A percentile compares a stretch with the other conserved stretches of the same genome.
These are phyloP conservation scores for Amphichorda felina DNA, from an alignment of 2,329 filamentous ascomycete genomes.

Conservation along the genomic window DNA sequence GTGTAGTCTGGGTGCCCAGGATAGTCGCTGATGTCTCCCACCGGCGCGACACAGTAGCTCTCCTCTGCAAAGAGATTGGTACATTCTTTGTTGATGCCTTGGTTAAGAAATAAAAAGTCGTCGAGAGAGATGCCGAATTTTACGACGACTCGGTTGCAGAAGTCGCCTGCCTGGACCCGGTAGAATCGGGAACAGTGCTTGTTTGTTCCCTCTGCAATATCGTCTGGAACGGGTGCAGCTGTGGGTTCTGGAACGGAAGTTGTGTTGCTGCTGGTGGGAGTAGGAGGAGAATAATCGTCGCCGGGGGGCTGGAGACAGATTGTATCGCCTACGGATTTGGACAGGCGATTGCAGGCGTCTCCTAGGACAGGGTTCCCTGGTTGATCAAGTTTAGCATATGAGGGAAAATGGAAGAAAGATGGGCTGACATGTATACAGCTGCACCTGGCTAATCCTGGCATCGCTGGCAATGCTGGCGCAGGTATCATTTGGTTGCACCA, in stretches of 20 bases:
- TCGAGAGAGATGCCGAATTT: slow-evolving; percentile 15
- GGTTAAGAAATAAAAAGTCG: slow-evolving; percentile 21
- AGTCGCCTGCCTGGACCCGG: slow-evolving; percentile 15
- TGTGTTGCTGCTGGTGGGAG: background rate
- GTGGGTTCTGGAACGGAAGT: background rate
- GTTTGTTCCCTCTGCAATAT: slow-evolving; percentile 7
- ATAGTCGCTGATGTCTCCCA: slow-evolving; percentile 12
- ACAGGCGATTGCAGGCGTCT: slow-evolving; percentile 1
- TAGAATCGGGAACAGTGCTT: slow-evolving; percentile 12
- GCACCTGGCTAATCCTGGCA: background rate
- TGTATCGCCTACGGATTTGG: slow-evolving; percentile 3
- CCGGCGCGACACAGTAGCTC: slow-evolving; percentile 19
- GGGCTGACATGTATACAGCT: background rate
- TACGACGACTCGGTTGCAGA: slow-evolving; percentile 18
- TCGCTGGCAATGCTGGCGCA: slow-evolving; percentile 1
- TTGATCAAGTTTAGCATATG: too few species aligned
- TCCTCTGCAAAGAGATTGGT: slow-evolving; percentile 17
- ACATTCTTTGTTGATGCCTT: slow-evolving; percentile 17
- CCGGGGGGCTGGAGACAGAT: slow-evolving; percentile 4
- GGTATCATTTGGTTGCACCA: slow-evolving; percentile 3
- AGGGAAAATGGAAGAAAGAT: too few species aligned
- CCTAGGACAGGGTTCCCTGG: slow-evolving; percentile 1
- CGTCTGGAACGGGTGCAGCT: slow-evolving; percentile 5
- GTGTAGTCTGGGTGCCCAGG: slow-evolving; percentile 4
- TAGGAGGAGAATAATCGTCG: slow-evolving; percentile 2